Conservation (phyloP, 2,329 filamentous ascomycete species). For the Xylaria digitata region DNA sequence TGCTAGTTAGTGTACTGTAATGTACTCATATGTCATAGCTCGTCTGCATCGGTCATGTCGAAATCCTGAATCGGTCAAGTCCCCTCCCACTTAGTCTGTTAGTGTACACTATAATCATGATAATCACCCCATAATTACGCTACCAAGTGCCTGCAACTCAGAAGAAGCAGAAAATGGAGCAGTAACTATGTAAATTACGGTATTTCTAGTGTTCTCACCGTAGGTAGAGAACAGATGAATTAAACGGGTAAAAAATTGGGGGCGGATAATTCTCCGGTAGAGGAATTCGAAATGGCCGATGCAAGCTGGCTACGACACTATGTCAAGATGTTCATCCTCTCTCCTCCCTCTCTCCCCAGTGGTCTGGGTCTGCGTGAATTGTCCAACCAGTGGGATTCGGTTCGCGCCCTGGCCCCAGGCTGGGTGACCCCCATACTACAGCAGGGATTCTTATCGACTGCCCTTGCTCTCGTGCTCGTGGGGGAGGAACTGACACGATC, state of each 20-base stretch:
- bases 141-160: background rate
- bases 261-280: too few relatives aligned
- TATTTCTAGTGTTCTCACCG: too few relatives aligned
- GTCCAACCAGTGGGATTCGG: slow-evolving; percentile 15
- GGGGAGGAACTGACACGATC: slow-evolving; percentile 17
- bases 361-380: background rate
- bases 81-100: background rate
- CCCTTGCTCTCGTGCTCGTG: slow-evolving; percentile 31
- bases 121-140: background rate
- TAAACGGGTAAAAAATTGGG: background rate
- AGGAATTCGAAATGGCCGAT: slow-evolving; percentile 1
- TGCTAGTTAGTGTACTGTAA: too few relatives aligned
- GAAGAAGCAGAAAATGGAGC: too few relatives aligned
- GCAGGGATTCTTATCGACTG: slow-evolving; percentile 30
- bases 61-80: background rate
- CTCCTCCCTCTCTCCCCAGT: background rate
- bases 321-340: background rate
- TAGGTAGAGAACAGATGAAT: too few relatives aligned
- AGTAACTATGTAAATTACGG: too few relatives aligned
- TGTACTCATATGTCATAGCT: background rate
- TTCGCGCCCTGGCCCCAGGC: slow-evolving; percentile 11
- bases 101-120: too few relatives aligned
- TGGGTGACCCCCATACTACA: slow-evolving; percentile 33
- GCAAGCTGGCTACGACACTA: background rate
- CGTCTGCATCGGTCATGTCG: background rate